Base-by-base conservation (phyloP, 148 eudicot species). In the Arctostaphylos glauca region DNA sequence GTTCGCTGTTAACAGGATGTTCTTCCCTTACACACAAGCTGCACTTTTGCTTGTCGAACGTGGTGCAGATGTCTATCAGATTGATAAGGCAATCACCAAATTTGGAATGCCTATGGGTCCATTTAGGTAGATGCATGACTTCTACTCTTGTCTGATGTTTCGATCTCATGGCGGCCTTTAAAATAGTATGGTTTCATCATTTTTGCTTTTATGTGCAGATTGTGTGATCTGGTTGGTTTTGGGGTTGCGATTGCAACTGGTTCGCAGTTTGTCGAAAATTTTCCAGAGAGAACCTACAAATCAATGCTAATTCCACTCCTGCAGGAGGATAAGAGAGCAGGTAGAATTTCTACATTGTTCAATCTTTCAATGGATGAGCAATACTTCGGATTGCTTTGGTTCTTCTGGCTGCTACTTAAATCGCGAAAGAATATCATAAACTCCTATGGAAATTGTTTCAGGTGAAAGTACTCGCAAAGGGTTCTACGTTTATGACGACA, bases 41-140 rank as follows among this genome's bases (percentile, higher is more conserved):
- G 98, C 97, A 55, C 75, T 93, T 87, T 84, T 94, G 78, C 98
- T 96, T 82, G 96, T 90, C 52, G 98, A 96, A 73, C 94, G 70
- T 84, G 98, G 98, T 50, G 83, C 93, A 10, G 93, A 96, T 84
- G 70, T 92, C 80, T 94, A 92, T 82, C 89, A 91, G 87, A 93
- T 96, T 81, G 98, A 96, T 46, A 87, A 80, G 83, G 95, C 88
- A 49, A 90, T 92, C 25, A 89, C 93, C 83, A 96, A 96, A 80
- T 96, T 94, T 76, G 98, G 98, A 86, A 96, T 96, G 98, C 94
- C 98, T 59, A 92, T 96, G 95, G 98, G 98, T 50, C 98, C 98
- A n/a, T 93, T 96, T 85, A 92, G 98, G 96, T 94, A 89, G 5
- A 9, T 12, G 38, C 66, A 76, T 82, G 16, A n/a, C 7, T n/a